phyloP scores from a whole-genome alignment of 768 basidiomycete genomes.

The Dioszegia crocea region DNA sequence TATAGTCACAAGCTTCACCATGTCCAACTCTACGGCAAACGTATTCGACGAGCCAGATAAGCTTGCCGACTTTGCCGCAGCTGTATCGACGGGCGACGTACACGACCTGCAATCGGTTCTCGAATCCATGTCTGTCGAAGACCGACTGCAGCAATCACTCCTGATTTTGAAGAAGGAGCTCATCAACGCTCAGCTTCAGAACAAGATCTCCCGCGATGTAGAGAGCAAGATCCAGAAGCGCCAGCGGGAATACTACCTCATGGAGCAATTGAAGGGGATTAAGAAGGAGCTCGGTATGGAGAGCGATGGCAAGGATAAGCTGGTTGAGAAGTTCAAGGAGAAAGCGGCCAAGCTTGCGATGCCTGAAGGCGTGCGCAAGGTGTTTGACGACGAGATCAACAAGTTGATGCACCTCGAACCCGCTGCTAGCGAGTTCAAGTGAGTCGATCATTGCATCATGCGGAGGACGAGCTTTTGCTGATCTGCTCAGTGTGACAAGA shows the following conservation, averaged over 20 bases:
- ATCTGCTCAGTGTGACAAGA: constrained; percentile 61
- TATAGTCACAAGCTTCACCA: constrained; percentile 78
- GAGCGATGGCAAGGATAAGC: constrained; percentile 87
- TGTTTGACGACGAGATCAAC: constrained; percentile 91
- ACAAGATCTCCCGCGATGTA: constrained; percentile 85
- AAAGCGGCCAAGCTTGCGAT: constrained; percentile 75
- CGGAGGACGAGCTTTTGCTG: neutral
- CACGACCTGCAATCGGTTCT: constrained; percentile 88
- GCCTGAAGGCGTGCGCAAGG: constrained; percentile 83
- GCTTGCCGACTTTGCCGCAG: constrained; percentile 94
- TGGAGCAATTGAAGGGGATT: constrained; percentile 94
- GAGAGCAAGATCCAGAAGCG: constrained; percentile 91
- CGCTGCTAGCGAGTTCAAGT: constrained; percentile 82
- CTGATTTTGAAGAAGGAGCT: constrained; percentile 95
- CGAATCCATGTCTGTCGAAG: constrained; percentile 78
- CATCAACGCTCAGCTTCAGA: constrained; percentile 91
- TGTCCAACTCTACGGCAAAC: constrained; percentile 84
- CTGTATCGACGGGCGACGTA: constrained; percentile 89
- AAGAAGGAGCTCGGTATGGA: constrained; percentile 96
- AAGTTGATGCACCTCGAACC: constrained; percentile 87
- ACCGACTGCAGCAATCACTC: constrained; percentile 81
- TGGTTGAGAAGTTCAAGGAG: constrained; percentile 87
- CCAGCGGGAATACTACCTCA: constrained; percentile 89
- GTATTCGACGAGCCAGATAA: constrained; percentile 97
- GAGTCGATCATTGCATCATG: constrained; percentile 12